Evolutionary conservation across 345 rosid species (phyloP), one percentile per base, ranked within the genome.

Genomic region (Leavenworthia alabamica): DNA sequence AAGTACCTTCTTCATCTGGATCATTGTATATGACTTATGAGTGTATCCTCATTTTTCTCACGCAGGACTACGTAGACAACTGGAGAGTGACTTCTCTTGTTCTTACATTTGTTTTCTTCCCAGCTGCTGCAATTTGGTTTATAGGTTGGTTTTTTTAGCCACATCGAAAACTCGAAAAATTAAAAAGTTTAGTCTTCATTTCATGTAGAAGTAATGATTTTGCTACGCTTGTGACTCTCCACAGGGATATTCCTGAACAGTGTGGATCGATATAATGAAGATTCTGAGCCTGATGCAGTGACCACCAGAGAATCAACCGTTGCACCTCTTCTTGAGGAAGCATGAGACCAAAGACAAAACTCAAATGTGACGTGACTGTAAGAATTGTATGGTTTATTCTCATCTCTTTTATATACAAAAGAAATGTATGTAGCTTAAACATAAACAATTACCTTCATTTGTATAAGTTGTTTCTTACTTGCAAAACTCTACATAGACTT

Each of bases 71-170:
- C 26, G 56, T 85, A 48, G 54, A 92, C 81, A 86, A 85, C 48
- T 92, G 98, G 98, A 89, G 96, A 66, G 70, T 60, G 67, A 86
- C 96, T 60, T 62, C 96, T 66, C 96, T 92, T 61, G 81, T 85
- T 71, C 82, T 89, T 55, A 85, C 96, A 0, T 68, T 77, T 37
- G 76, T 89, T 59, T 68, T 89, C 66, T 86, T 92, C 80, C 90
- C 80, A 26, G 90, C 98, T 7, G 96, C 96, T 31, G 78, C 45
- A n/a, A 71, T 92, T 62, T 92, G 98, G 98, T 81, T 71, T 64
- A 81, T 81, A 54, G 97, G 96, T 83, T 78, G 57, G 62, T 24
- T 5, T 44, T 52, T 33, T 27, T n/a, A 48, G 39, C 43, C 31
- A 41, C 51, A 41, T 27, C 2, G 12, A 2, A 8, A 56, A 68